Base-by-base conservation (phyloP, 768 basidiomycete genomes). In the Ephemerocybe angulata region DNA sequence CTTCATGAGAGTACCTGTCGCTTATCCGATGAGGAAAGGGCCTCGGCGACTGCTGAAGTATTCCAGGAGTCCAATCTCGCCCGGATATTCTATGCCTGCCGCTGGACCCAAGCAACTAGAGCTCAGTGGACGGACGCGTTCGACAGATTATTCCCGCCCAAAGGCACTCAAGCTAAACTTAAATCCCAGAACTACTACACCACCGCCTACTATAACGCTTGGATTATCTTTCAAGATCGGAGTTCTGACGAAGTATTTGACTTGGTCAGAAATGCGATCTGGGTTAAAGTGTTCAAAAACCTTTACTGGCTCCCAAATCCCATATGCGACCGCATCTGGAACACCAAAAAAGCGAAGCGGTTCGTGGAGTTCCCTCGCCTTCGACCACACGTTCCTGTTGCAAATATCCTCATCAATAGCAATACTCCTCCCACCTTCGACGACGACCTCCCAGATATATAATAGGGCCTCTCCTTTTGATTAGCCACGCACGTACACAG, bases 81-180 rank as follows among this genome's bases (percentile, higher is more conserved):
- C 24, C 21, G 5, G 2, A 47, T 54, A 3, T 54, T 47, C 21
- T 7, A 25, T 7, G 53, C 42, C 35, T 28, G 25, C 31, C 19
- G 12, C 17, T 48, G 28, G 28, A 5, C 7, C 3, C 25, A 21
- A 7, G 53, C 44, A 1, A 27, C 15, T 24, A 38, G 25, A n/a
- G 19, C 3, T 1, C 13, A 2, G 11, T 54, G 53, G 54, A 25
- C 19, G 3, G 12, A 24, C 19, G 21, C 11, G 10, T 54, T 54
- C 46, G 33, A 54, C 27, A n/a, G n/a, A 5, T 21, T 54, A n/a
- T 54, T 54, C 28, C 53, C 53, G 25, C 3, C 44, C 7, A 33
- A 54, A 24, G 44, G 29, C 27, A 8, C 24, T 5, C 19, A 5
- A 13, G 13, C 37, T 4, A 19, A 3, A 2, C 11, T 4, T 4